Conservation (phyloP, 371 early-diverging fungal species). For the Apophysomyces elegans region DNA sequence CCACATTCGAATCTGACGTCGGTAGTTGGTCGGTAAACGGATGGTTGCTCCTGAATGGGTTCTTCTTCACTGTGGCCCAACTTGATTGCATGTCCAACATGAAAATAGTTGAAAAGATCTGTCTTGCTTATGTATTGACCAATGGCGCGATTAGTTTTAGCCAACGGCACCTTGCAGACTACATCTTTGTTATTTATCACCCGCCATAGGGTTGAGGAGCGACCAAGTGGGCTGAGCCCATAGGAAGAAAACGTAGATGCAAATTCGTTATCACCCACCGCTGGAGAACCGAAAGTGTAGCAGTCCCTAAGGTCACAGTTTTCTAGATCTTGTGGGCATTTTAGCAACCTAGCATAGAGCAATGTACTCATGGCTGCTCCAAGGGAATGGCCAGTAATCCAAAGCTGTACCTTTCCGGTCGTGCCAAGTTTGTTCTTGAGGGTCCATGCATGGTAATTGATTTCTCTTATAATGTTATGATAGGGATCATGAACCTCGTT, state of each 20-base stretch:
- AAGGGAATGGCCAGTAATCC: conserved; percentile 54
- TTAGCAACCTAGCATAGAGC: conserved; percentile 43
- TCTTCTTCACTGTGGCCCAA: no score
- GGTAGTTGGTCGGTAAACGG: no score
- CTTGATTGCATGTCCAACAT: conserved; percentile 29
- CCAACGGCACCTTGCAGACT: conserved; percentile 24
- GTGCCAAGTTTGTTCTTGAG: conserved; percentile 22
- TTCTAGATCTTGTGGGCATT: conserved; percentile 26
- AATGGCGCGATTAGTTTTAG: conserved; percentile 20
- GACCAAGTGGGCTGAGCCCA: conserved; percentile 15
- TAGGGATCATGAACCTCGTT: conserved; percentile 45
- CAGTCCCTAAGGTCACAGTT: conserved; percentile 32
- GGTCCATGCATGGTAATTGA: conserved; percentile 31
- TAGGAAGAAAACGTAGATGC: conserved; percentile 30
- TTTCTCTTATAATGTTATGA: conserved; percentile 36
- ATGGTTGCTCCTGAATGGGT: no score
- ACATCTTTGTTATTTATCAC: conserved; percentile 32
- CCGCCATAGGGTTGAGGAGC: conserved; percentile 31
- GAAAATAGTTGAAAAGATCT: conserved; percentile 33
- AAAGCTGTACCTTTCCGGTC: conserved; percentile 36
- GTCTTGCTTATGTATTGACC: conserved; percentile 11
- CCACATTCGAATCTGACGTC: no score
- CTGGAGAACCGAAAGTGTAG: conserved; percentile 45
- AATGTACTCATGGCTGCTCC: conserved; percentile 45
- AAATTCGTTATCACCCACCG: conserved; percentile 43